These are phyloP conservation scores for Yamadazyma diddensiae DNA, from an alignment of 1,139 yeast genomes.

Conservation along the genomic window DNA sequence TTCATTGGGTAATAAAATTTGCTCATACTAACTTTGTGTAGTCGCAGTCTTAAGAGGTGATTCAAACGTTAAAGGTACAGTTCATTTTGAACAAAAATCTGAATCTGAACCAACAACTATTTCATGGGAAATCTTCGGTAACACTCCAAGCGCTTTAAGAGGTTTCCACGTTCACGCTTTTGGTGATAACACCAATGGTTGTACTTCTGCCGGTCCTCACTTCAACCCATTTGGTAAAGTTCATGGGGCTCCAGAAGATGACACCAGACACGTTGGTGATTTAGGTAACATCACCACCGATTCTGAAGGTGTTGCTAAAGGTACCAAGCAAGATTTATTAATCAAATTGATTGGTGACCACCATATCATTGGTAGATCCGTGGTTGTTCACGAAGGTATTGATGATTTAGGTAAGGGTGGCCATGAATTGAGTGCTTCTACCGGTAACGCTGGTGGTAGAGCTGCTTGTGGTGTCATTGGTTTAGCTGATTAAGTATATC, in stretches of 20 bases:
- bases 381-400: constrained; percentile 90
- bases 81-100: constrained; percentile 75
- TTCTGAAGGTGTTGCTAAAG: constrained; percentile 84
- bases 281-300: constrained; percentile 92
- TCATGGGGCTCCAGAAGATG: constrained; percentile 95
- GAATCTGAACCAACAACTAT: constrained; percentile 83
- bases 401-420: constrained; percentile 98
- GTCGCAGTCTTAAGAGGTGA: constrained; percentile 98
- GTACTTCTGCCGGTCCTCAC: constrained; percentile 99
- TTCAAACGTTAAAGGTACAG: constrained; percentile 81
- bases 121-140: constrained; percentile 84
- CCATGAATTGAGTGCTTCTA: constrained; percentile 86
- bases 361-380: constrained; percentile 92
- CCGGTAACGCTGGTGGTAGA: constrained; percentile 99
- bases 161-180: constrained; percentile 98
- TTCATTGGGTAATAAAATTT: constrained; percentile 4
- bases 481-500: constrained; percentile 39
- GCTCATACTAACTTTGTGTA: constrained; percentile 18
- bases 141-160: constrained; percentile 81
- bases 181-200: constrained; percentile 98
- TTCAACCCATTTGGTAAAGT: constrained; percentile 89
- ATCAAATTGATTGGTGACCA: constrained; percentile 80
- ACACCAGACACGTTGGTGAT: constrained; percentile 93
- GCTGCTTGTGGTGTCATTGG: constrained; percentile 99
- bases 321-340: constrained; percentile 71